Percentiles rank a stretch among this genome's conserved stretches.
phyloP scores from a whole-genome alignment of 345 rosid genomes.

The Pistacia vera region DNA sequence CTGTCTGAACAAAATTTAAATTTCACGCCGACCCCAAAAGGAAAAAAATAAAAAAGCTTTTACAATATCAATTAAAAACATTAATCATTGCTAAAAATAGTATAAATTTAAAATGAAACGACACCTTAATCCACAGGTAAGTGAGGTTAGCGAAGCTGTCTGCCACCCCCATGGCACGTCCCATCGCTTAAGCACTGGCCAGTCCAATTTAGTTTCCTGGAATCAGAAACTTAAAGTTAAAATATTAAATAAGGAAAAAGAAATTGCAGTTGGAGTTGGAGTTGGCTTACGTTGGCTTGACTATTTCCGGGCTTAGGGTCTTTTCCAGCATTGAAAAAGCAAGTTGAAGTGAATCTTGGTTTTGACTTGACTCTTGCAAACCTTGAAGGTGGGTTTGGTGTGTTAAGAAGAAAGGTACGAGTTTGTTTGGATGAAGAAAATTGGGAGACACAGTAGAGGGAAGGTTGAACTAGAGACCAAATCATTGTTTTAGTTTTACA shows the following conservation, averaged over 20 bases:
- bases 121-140: constrained; percentile 92
- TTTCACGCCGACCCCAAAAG: not conserved
- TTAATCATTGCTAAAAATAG: too few species aligned
- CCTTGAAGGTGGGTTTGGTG: constrained; percentile 19
- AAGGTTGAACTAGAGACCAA: constrained; percentile 43
- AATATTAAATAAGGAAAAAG: not conserved
- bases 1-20: constrained; percentile 77
- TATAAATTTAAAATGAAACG: not conserved
- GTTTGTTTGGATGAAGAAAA: constrained; percentile 18
- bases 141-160: constrained; percentile 76
- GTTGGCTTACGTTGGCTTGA: constrained; percentile 24
- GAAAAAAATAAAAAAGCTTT: too few species aligned
- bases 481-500: constrained; percentile 22
- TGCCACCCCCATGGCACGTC: constrained; percentile 96
- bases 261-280: not conserved
- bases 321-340: constrained; percentile 55
- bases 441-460: constrained; percentile 29
- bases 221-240: not conserved
- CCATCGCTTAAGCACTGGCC: constrained; percentile 82
- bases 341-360: constrained; percentile 27
- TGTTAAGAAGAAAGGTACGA: constrained; percentile 13
- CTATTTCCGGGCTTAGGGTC: constrained; percentile 39
- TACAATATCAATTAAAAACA: too few species aligned
- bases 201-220: constrained; percentile 41
- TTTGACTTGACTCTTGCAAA: constrained; percentile 23